Evolutionary conservation across 345 rosid genomes (phyloP), one percentile per base, ranked within the genome.

Genomic region (Lepidium africanum): DNA sequence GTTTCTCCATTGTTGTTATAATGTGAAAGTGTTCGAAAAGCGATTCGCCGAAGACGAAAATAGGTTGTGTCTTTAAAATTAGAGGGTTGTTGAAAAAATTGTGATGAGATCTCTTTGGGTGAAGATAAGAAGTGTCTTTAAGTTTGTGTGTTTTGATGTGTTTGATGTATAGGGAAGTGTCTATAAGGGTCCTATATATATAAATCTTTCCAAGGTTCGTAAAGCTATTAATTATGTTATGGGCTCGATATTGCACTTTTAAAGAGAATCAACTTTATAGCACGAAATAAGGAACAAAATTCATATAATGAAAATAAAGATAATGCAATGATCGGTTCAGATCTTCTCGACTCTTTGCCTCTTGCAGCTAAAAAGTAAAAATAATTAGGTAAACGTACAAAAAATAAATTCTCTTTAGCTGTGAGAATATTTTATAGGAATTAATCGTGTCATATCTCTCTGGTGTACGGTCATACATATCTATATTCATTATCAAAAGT

Each of bases 1-100:
- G 78, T 33, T 76, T 84, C 9, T 90, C 88, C 96, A 89, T 84
- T 68, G 10, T 12, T 74, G 21, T 59, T 62, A 17, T 30, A 36
- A 40, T 35, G 39, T 33, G 12, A 63, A 47, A 25, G 0, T 2
- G 3, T 25, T 23, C 9, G 12, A 51, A 47, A 49, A 37, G 23
- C 4, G 16, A 8, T 7, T 48, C n/a, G 13, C 10, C 3, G 13
- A 51, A 2, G 19, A 38, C 1, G 6, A 23, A 52, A 40, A 10
- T 15, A 8, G 59, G 3, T 27, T 27, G 12, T 10, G 6, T 56
- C 7, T 15, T 54, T 11, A 52, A 54, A 41, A 35, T 16, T 16
- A 12, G 14, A 43, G 39, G 33, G 8, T 3, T 30, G 7, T 32
- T 30, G 10, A 1, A 15, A 17, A 12, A 36, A 42, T 12, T 5